Evolutionary conservation across 192 early-diverging fungal genomes (phyloP).

Genomic region (Coemansia sp.): DNA sequence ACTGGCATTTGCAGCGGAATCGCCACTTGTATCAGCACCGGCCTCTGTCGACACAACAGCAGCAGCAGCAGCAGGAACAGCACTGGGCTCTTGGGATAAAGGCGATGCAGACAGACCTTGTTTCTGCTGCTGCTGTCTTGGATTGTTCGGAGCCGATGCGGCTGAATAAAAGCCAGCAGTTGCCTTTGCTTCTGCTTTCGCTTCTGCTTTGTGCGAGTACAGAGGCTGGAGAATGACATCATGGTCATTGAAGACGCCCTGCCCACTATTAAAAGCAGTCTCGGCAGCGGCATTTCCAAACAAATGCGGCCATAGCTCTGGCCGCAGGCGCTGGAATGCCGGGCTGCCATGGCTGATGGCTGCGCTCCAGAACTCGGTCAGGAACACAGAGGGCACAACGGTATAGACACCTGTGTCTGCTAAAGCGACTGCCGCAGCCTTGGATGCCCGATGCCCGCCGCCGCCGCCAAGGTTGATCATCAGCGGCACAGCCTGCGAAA

Average conservation of each 20-base stretch:
- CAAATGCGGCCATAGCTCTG: slow-evolving; percentile 46
- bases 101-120: background rate
- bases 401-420: slow-evolving; percentile 13
- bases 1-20: no score
- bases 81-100: background rate
- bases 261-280: background rate
- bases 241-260: background rate
- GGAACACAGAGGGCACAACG: slow-evolving; percentile 30
- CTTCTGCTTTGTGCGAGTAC: background rate
- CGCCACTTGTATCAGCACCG: background rate
- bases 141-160: no score
- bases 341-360: slow-evolving; percentile 14
- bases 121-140: no score
- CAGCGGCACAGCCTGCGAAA: slow-evolving; percentile 10
- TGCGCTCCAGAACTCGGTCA: slow-evolving; percentile 36
- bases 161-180: no score
- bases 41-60: background rate
- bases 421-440: background rate
- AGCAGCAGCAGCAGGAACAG: background rate
- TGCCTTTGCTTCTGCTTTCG: no score
- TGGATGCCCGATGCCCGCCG: background rate
- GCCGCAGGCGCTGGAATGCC: slow-evolving; percentile 48
- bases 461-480: background rate
- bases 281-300: slow-evolving; percentile 9
- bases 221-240: slow-evolving; percentile 5